These are phyloP conservation scores for Nigrograna mackinnonii DNA, from an alignment of 2,329 filamentous ascomycete species.

Conservation along the genomic window DNA sequence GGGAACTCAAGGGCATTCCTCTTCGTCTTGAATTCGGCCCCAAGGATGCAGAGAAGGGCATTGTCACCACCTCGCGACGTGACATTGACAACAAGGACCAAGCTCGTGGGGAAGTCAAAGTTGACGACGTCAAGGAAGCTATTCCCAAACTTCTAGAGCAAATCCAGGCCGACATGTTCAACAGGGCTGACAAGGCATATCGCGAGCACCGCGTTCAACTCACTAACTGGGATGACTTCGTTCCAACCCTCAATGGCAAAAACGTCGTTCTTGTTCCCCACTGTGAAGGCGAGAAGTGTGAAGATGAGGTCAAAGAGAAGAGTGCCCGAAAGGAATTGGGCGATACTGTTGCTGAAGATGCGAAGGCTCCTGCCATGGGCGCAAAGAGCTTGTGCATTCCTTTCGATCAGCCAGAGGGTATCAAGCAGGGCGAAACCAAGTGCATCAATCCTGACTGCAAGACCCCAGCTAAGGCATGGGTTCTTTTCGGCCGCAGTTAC, in stretches of 20 bases:
- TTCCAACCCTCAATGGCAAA: slow-evolving; percentile 86
- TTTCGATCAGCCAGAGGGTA: slow-evolving; percentile 82
- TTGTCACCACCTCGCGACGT: slow-evolving; percentile 83
- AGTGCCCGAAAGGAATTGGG: slow-evolving; percentile 75
- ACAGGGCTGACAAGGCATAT: slow-evolving; percentile 77
- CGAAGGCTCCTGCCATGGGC: slow-evolving; percentile 74
- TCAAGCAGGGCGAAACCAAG: slow-evolving; percentile 81
- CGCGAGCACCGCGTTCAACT: slow-evolving; percentile 78
- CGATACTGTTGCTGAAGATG: slow-evolving; percentile 72
- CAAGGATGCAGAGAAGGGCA: slow-evolving; percentile 84
- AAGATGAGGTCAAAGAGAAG: slow-evolving; percentile 93
- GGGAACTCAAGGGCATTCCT: slow-evolving; percentile 95
- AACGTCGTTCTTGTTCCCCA: slow-evolving; percentile 92
- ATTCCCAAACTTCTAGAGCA: slow-evolving; percentile 83
- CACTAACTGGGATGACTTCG: slow-evolving; percentile 86
- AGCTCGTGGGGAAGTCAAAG: slow-evolving; percentile 66
- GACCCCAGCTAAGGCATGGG: slow-evolving; percentile 78
- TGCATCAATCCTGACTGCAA: slow-evolving; percentile 89
- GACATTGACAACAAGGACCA: slow-evolving; percentile 76
- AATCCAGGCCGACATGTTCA: slow-evolving; percentile 83
- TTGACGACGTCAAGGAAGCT: slow-evolving; percentile 72
- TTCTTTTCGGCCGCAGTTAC: slow-evolving; percentile 76
- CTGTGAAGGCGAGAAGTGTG: slow-evolving; percentile 82
- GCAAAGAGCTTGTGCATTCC: slow-evolving; percentile 78
- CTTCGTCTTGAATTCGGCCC: slow-evolving; percentile 94